phyloP scores from a whole-genome alignment of 345 rosid genomes.

The Anastatica hierochuntica region DNA sequence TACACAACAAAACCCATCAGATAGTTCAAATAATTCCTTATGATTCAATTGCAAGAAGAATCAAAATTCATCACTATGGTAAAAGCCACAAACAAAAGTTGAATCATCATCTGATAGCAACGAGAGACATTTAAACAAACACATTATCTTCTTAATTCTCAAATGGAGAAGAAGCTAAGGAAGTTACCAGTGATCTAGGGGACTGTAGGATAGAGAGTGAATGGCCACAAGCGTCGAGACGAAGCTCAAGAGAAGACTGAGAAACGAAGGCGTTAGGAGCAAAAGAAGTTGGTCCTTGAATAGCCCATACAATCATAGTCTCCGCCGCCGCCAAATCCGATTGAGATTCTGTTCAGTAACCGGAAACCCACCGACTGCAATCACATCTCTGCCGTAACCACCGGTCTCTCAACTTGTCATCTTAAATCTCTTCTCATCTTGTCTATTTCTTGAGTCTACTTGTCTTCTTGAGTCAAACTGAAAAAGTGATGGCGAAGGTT shows the following conservation, averaged over 20 bases:
- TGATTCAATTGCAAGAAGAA: no score
- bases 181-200: slow-evolving; percentile 70
- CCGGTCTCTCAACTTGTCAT: no score
- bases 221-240: slow-evolving; percentile 81
- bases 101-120: no score
- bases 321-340: slow-evolving; percentile 68
- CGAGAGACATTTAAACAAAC: neutral
- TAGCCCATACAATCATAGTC: slow-evolving; percentile 83
- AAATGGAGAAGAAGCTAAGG: neutral
- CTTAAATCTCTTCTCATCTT: no score
- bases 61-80: neutral
- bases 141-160: neutral
- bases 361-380: slow-evolving; percentile 27
- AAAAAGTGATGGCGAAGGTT: no score
- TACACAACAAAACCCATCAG: slow-evolving; percentile 15
- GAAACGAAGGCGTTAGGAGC: slow-evolving; percentile 66
- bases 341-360: no score
- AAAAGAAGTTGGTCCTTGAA: slow-evolving; percentile 73
- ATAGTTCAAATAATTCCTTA: neutral
- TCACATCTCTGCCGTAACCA: slow-evolving; percentile 52
- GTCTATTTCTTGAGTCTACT: no score
- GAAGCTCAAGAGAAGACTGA: slow-evolving; percentile 68
- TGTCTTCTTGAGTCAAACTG: no score
- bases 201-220: slow-evolving; percentile 76
- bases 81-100: no score